These are phyloP conservation scores for Linderniella brevidens DNA, from an alignment of 257 asterid genomes.

Conservation along the genomic window DNA sequence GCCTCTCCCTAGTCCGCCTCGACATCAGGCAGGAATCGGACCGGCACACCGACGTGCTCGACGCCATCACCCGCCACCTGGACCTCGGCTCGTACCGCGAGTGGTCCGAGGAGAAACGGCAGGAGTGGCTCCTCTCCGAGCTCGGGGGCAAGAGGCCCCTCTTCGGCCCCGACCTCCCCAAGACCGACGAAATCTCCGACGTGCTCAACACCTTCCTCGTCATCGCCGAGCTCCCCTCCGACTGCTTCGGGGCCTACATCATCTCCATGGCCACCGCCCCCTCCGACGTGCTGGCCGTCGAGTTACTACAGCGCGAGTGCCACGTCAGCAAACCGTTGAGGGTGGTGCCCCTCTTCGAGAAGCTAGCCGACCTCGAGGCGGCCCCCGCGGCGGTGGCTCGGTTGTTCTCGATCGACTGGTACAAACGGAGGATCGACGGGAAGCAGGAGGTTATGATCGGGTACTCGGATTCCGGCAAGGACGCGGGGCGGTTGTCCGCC, in stretches of 20 bases:
- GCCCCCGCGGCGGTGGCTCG: constrained; percentile 56
- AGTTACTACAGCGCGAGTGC: constrained; percentile 58
- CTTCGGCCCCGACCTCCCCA: constrained; percentile 51
- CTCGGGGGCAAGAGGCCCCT: constrained; percentile 50
- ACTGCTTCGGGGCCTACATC: constrained; percentile 58
- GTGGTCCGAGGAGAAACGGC: constrained; percentile 39
- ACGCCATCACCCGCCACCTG: constrained; percentile 37
- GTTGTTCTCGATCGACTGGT: constrained; percentile 54
- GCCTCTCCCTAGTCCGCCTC: constrained; percentile 38
- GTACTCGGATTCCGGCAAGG: constrained; percentile 64
- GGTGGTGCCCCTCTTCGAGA: constrained; percentile 58
- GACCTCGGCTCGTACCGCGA: constrained; percentile 37
- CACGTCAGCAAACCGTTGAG: constrained; percentile 32
- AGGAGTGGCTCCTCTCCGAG: constrained; percentile 51
- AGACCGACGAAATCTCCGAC: constrained; percentile 45
- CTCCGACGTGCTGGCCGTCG: constrained; percentile 51
- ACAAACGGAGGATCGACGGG: constrained; percentile 31
- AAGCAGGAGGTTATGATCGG: constrained; percentile 70
- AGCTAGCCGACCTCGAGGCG: constrained; percentile 36
- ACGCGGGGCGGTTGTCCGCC: constrained; percentile 51
- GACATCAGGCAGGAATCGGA: constrained; percentile 62
- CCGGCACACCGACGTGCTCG: constrained; percentile 46
- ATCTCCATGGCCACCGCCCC: constrained; percentile 63
- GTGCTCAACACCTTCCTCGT: constrained; percentile 39
- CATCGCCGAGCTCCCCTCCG: constrained; percentile 46